Evolutionary conservation across 768 basidiomycete species (phyloP).

Genomic region (Mycena vulgaris): DNA sequence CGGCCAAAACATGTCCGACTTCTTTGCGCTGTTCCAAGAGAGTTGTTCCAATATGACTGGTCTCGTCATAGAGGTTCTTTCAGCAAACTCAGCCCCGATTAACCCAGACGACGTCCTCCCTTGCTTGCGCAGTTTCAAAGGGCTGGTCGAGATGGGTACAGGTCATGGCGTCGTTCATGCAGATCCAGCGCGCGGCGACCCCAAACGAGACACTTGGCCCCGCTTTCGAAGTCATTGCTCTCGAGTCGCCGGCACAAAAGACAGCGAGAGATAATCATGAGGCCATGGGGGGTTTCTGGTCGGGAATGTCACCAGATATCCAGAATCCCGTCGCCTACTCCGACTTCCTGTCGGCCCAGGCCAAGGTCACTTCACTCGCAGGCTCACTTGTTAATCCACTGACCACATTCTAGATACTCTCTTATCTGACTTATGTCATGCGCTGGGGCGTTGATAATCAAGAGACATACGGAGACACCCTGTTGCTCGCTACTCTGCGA

Average conservation of each 20-base stretch:
- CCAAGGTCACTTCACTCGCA: constrained; percentile 75
- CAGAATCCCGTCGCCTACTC: constrained; percentile 81
- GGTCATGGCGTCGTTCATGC: constrained; percentile 91
- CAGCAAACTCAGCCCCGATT: constrained; percentile 70
- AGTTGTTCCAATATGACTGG: constrained; percentile 81
- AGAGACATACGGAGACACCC: constrained; percentile 83
- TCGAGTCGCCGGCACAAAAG: constrained; percentile 88
- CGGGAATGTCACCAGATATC: constrained; percentile 85
- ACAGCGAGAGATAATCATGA: constrained; percentile 84
- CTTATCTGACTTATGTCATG: constrained; percentile 92
- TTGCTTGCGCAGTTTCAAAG: constrained; percentile 91
- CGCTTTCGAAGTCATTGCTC: constrained; percentile 83
- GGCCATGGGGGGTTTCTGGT: constrained; percentile 86
- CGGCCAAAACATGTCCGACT: constrained; percentile 83
- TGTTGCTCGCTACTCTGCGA: constrained; percentile 87
- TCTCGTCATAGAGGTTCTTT: constrained; percentile 83
- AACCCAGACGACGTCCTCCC: constrained; percentile 75
- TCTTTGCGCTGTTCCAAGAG: constrained; percentile 85
- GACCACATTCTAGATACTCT: constrained; percentile 76
- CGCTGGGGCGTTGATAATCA: constrained; percentile 72
- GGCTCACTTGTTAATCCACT: constrained; percentile 9
- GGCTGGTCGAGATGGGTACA: constrained; percentile 95
- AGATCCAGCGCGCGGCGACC: constrained; percentile 80
- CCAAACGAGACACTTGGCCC: constrained; percentile 77
- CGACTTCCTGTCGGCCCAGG: constrained; percentile 90